A percentile compares a stretch with the other conserved stretches of the same genome.
Conservation (phyloP, 179 eudicot genomes). For the Amaranthus tricolor region DNA sequence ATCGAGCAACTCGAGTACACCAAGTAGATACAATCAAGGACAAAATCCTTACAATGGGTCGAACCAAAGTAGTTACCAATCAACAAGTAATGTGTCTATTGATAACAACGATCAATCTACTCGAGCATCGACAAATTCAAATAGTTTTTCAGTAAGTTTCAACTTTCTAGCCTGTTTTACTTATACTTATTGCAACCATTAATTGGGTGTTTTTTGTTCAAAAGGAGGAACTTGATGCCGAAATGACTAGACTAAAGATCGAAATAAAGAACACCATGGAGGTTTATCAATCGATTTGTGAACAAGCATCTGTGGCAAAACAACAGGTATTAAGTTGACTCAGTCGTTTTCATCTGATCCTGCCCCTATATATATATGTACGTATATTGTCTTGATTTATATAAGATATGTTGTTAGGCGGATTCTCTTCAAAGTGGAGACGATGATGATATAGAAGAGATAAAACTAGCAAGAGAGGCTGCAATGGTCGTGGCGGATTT, state of each 20-base stretch:
- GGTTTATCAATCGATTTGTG: slow-evolving; percentile 45
- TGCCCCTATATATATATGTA: no score
- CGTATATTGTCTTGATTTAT: background rate
- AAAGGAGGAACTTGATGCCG: slow-evolving; percentile 59
- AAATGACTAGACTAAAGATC: slow-evolving; percentile 47
- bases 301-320: slow-evolving; percentile 44
- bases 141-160: background rate
- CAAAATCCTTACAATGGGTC: background rate
- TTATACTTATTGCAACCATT: background rate
- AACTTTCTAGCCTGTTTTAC: background rate
- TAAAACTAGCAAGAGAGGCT: slow-evolving; percentile 38
- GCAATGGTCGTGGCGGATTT: slow-evolving; percentile 52
- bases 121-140: background rate
- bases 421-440: slow-evolving; percentile 38
- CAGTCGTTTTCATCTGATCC: no score
- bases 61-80: background rate
- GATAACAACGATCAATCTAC: background rate
- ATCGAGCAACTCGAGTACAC: slow-evolving; percentile 17
- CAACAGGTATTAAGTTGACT: slow-evolving; percentile 37
- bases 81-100: background rate
- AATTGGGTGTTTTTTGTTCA: background rate
- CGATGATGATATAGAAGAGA: slow-evolving; percentile 39
- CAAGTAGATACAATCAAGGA: slow-evolving; percentile 4
- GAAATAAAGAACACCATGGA: slow-evolving; percentile 54
- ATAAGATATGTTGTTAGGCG: slow-evolving; percentile 26